A percentile compares a stretch with the other conserved stretches of the same genome.
These are phyloP conservation scores for Ochetophila trinervis DNA, from an alignment of 306 rosid species.

Conservation along the genomic window DNA sequence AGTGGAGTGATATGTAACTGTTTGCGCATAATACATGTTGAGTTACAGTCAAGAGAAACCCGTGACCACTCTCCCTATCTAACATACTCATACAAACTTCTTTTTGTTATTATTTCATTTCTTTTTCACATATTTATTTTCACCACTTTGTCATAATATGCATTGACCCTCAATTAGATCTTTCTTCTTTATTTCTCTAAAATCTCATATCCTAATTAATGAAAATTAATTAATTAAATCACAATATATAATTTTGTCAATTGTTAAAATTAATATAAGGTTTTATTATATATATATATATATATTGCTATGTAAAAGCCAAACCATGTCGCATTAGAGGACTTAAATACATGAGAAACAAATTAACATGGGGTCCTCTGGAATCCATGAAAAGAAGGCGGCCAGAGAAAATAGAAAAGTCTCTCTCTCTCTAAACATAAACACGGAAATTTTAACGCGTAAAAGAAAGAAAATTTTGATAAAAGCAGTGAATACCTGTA, in stretches of 20 bases:
- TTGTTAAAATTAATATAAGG: not conserved
- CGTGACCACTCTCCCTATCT: slow-evolving; percentile 54
- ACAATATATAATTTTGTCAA: no score
- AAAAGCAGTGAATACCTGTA: not conserved
- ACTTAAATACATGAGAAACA: slow-evolving; percentile 23
- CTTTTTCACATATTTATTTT: no score
- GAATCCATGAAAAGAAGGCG: slow-evolving; percentile 22
- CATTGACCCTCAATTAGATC: no score
- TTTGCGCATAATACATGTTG: not conserved
- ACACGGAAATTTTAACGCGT: slow-evolving; percentile 14
- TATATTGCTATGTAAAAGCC: slow-evolving; percentile 51
- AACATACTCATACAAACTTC: slow-evolving; percentile 3
- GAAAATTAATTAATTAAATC: no score
- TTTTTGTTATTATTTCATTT: slow-evolving; percentile 18
- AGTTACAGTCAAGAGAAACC: slow-evolving; percentile 65
- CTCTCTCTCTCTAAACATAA: not conserved
- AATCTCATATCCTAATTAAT: no score
- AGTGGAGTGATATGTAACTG: slow-evolving; percentile 13
- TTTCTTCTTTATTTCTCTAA: no score
- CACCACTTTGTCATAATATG: no score
- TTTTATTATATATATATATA: not conserved
- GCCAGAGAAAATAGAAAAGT: not conserved
- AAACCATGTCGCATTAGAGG: slow-evolving; percentile 53
- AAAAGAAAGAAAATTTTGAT: not conserved
- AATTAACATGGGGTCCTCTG: slow-evolving; percentile 23